phyloP scores from a whole-genome alignment of 306 rosid species.

The Calophaca sinica region DNA sequence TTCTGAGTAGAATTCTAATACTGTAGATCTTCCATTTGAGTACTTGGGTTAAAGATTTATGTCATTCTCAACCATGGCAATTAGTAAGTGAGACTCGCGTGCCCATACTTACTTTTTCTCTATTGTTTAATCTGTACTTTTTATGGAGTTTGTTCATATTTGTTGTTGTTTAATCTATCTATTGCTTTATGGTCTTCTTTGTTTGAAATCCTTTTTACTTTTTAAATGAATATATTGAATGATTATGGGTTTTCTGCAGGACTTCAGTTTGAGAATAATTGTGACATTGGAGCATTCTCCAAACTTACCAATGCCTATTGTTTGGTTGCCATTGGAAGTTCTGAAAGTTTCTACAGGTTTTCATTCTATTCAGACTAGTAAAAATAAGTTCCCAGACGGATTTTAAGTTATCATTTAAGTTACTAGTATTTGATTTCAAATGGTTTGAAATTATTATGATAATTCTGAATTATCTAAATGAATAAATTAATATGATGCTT shows the following conservation, averaged over 20 bases:
- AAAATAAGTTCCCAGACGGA: neutral
- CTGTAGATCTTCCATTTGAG: slow-evolving; percentile 34
- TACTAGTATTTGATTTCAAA: slow-evolving; percentile 19
- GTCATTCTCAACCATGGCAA: slow-evolving; percentile 50
- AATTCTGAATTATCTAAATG: neutral
- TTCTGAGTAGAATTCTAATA: slow-evolving; percentile 18
- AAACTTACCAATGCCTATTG: slow-evolving; percentile 86
- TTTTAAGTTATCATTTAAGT: too few species aligned
- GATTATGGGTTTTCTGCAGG: slow-evolving; percentile 52
- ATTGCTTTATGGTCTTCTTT: slow-evolving; percentile 1
- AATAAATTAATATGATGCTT: slow-evolving; percentile 14
- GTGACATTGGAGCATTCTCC: slow-evolving; percentile 87
- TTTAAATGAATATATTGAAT: slow-evolving; percentile 14
- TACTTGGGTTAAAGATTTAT: slow-evolving; percentile 35
- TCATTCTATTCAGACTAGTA: neutral
- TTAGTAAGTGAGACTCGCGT: slow-evolving; percentile 48
- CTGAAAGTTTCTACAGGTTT: slow-evolving; percentile 85
- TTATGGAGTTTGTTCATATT: neutral
- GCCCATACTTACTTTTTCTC: neutral
- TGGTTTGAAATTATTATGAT: slow-evolving; percentile 8
- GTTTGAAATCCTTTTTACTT: neutral
- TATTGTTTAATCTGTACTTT: slow-evolving; percentile 21
- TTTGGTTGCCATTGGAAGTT: slow-evolving; percentile 46
- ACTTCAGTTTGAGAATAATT: slow-evolving; percentile 81
- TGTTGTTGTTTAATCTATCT: slow-evolving; percentile 26